A percentile compares a stretch with the other conserved stretches of the same genome.
Evolutionary conservation across 202 grass and related monocot species (phyloP).

Genomic region (Zizania palustris): DNA sequence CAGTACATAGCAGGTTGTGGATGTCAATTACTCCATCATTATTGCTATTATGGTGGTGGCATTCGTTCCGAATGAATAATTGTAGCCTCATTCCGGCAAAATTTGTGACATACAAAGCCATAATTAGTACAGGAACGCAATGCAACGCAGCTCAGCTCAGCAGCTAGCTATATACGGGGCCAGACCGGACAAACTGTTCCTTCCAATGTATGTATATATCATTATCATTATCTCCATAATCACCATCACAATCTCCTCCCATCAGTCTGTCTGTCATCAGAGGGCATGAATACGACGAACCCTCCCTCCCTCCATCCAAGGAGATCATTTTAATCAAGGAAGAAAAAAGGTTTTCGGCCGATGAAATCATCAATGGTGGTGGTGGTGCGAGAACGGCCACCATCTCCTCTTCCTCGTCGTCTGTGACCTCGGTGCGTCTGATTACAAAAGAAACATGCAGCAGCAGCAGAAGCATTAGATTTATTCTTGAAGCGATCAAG

Average conservation of each 20-base stretch:
- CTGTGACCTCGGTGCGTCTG: slow-evolving; percentile 65
- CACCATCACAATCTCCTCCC: slow-evolving; percentile 18
- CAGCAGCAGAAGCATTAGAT: slow-evolving; percentile 8
- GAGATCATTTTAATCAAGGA: slow-evolving; percentile 27
- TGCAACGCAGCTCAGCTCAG: slow-evolving; percentile 16
- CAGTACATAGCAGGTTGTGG: neutral
- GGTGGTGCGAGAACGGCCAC: slow-evolving; percentile 69
- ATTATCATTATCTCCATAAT: neutral
- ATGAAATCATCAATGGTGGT: slow-evolving; percentile 43
- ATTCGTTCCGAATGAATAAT: slow-evolving; percentile 10
- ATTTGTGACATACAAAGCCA: slow-evolving; percentile 44
- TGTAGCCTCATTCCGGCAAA: slow-evolving; percentile 43
- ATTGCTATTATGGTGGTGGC: neutral
- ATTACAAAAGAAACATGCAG: slow-evolving; percentile 15
- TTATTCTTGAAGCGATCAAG: neutral
- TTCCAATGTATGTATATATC: neutral
- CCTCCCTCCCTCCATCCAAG: too few species aligned
- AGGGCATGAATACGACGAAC: too few species aligned
- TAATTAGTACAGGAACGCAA: slow-evolving; percentile 18
- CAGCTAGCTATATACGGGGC: slow-evolving; percentile 43
- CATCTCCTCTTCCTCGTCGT: slow-evolving; percentile 85
- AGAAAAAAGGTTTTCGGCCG: slow-evolving; percentile 5
- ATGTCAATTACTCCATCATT: neutral
- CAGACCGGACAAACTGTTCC: neutral
- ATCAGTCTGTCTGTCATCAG: neutral